phyloP scores from a whole-genome alignment of 75 land plant species.

The Pinus taeda region DNA sequence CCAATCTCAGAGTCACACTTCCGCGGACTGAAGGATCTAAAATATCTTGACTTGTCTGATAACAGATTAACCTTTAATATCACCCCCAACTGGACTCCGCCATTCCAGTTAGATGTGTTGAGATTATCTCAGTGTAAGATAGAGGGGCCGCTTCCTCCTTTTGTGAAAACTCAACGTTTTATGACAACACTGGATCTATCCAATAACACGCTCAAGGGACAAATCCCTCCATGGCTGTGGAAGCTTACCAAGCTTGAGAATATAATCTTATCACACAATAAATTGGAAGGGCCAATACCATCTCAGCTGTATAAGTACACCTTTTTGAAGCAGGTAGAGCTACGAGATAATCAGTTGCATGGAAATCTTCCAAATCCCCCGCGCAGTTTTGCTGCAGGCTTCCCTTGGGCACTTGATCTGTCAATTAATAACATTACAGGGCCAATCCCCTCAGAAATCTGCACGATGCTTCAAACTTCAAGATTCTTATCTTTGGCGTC shows the following conservation, averaged over 20 bases:
- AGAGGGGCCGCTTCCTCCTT: neutral
- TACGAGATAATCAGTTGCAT: neutral
- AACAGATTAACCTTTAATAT: neutral
- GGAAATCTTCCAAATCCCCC: neutral
- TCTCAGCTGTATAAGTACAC: neutral
- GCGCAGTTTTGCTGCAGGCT: neutral
- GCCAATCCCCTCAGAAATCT: neutral
- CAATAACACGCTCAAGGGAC: neutral
- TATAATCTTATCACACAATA: neutral
- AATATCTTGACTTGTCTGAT: neutral
- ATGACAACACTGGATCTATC: neutral
- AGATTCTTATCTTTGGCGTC: neutral
- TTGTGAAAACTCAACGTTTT: neutral
- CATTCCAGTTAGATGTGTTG: neutral
- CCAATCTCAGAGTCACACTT: slow-evolving; percentile 1
- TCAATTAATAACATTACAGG: neutral
- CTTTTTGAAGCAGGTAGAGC: neutral
- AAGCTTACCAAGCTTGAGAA: neutral
- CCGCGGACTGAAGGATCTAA: neutral
- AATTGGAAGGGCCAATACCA: neutral
- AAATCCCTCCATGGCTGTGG: neutral
- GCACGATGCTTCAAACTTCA: neutral
- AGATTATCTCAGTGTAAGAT: neutral
- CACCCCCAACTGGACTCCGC: neutral
- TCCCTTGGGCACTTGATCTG: neutral